Evolutionary conservation across 371 early-diverging fungal species (phyloP).

Genomic region (Funneliformis caledonium): DNA sequence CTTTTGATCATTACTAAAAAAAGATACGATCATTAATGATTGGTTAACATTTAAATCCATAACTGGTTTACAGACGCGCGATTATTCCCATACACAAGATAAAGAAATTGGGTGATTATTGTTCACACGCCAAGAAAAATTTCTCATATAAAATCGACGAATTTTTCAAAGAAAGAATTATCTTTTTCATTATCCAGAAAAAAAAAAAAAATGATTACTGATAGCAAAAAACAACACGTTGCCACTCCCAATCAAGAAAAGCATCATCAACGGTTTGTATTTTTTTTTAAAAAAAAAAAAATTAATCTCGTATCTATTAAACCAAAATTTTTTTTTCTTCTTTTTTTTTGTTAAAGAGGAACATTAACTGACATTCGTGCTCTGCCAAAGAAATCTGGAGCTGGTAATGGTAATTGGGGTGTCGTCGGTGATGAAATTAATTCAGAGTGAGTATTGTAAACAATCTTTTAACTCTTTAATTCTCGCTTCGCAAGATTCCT

Average conservation of each 20-base stretch:
- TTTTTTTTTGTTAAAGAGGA: background rate
- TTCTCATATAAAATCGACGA: background rate
- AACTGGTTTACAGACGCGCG: background rate
- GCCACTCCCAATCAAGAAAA: background rate
- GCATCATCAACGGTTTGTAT: slow-evolving; percentile 25
- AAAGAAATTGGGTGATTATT: background rate
- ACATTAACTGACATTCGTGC: slow-evolving; percentile 26
- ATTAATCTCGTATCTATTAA: background rate
- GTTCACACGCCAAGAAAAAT: background rate
- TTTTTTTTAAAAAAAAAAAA: background rate
- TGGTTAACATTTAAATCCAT: background rate
- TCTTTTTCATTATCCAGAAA: too few relatives aligned
- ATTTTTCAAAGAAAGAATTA: too few relatives aligned
- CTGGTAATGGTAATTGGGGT: slow-evolving; percentile 38
- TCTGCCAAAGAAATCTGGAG: slow-evolving; percentile 32
- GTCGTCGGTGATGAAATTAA: slow-evolving; percentile 1
- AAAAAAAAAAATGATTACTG: background rate
- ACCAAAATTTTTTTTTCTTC: background rate
- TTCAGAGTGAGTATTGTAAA: background rate
- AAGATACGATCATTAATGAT: background rate
- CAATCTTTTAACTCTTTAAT: too few relatives aligned
- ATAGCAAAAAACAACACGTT: background rate
- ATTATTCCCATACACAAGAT: background rate
- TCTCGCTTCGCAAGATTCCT: too few relatives aligned
- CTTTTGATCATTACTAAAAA: too few relatives aligned